phyloP scores from a whole-genome alignment of 108 stramenopile species.

The Stephanodiscus triporus region DNA sequence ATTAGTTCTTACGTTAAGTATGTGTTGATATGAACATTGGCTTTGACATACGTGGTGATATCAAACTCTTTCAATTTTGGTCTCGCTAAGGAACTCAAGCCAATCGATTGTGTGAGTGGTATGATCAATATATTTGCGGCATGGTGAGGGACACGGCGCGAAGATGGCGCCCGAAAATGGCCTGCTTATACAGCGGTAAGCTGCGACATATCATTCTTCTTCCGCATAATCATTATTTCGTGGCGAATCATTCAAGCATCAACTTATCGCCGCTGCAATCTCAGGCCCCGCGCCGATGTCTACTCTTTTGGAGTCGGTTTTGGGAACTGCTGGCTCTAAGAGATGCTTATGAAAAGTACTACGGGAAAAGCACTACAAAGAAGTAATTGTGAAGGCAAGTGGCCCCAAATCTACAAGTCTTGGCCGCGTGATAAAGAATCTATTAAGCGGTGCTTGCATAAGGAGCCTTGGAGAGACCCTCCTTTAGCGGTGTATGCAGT shows the following conservation, averaged over 20 bases:
- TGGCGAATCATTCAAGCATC: background rate
- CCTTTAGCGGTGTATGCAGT: constrained; percentile 32
- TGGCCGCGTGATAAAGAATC: constrained; percentile 36
- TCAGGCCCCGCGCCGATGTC: constrained; percentile 28
- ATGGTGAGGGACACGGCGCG: constrained; percentile 41
- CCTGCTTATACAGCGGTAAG: constrained; percentile 34
- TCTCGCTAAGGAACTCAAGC: constrained; percentile 43
- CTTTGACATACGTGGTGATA: constrained; percentile 38
- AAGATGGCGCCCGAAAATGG: constrained; percentile 38
- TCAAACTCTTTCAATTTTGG: constrained; percentile 48
- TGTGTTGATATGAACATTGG: constrained; percentile 27
- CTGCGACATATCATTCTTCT: background rate
- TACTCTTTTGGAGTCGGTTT: constrained; percentile 39
- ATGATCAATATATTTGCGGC: constrained; percentile 30
- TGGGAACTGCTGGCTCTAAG: constrained; percentile 48
- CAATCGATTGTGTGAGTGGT: constrained; percentile 23
- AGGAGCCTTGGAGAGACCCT: constrained; percentile 27
- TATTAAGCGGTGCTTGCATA: constrained; percentile 40
- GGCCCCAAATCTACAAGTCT: constrained; percentile 29
- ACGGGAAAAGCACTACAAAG: constrained; percentile 28
- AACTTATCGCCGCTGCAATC: background rate
- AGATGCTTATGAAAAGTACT: constrained; percentile 34
- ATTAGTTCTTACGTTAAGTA: background rate
- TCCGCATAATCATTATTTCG: background rate
- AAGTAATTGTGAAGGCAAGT: constrained; percentile 40